phyloP scores from a whole-genome alignment of 176 grass and related monocot genomes.

The Musa schizocarpa region DNA sequence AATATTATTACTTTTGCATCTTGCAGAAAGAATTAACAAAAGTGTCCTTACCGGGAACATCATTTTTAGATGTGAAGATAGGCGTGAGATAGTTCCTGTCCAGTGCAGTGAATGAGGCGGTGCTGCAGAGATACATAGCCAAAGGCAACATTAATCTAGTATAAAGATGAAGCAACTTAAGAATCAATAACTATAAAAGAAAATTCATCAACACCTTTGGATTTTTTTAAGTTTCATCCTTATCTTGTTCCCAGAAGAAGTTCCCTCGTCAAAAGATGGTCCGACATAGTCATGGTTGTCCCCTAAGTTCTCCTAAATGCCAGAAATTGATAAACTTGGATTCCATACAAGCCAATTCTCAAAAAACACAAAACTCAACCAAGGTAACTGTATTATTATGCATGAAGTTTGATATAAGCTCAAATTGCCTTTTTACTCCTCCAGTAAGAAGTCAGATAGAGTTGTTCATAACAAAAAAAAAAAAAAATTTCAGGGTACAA shows the following conservation, averaged over 20 bases:
- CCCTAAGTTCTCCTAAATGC: constrained; percentile 43
- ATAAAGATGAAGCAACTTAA: not conserved
- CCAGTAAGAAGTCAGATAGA: too few relatives aligned
- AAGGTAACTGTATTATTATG: too few relatives aligned
- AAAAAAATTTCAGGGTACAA: too few relatives aligned
- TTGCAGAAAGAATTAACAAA: too few relatives aligned
- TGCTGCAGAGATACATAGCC: constrained; percentile 32
- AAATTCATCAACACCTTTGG: constrained; percentile 53
- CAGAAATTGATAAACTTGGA: not conserved
- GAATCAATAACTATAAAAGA: not conserved
- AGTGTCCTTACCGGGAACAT: constrained; percentile 1
- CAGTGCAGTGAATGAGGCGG: constrained; percentile 80
- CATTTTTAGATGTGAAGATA: constrained; percentile 90
- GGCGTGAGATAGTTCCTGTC: constrained; percentile 97
- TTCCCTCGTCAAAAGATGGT: constrained; percentile 58
- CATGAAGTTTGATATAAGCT: too few relatives aligned
- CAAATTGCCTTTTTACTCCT: too few relatives aligned
- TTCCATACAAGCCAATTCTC: not conserved
- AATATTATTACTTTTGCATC: too few relatives aligned
- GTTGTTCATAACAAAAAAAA: too few relatives aligned
- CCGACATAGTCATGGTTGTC: constrained; percentile 59
- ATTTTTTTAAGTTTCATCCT: constrained; percentile 93
- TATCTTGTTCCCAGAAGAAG: constrained; percentile 61
- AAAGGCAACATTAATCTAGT: not conserved
- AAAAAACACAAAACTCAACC: too few relatives aligned